Percentiles rank a stretch among this genome's conserved stretches.
These are phyloP conservation scores for Petunia axillaris DNA, from an alignment of 257 asterid genomes.

Conservation along the genomic window DNA sequence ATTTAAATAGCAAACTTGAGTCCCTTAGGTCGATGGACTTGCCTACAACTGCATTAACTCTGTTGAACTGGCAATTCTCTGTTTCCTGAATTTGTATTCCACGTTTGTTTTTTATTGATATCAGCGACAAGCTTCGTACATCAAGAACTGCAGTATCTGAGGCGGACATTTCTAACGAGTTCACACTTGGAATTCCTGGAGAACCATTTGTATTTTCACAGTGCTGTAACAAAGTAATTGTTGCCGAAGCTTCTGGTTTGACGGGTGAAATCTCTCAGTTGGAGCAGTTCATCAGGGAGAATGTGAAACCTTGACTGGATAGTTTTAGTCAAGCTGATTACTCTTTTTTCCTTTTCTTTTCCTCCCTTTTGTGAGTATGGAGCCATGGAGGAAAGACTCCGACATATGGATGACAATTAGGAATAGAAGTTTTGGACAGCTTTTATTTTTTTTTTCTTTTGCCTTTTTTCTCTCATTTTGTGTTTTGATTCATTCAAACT, in stretches of 20 bases:
- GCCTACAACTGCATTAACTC: not conserved
- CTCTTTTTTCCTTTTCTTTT: not conserved
- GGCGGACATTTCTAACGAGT: constrained; percentile 67
- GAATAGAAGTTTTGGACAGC: not conserved
- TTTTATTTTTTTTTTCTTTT: not conserved
- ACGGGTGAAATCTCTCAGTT: constrained; percentile 59
- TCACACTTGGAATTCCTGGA: constrained; percentile 69
- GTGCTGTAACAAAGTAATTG: constrained; percentile 64
- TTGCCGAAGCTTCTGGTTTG: constrained; percentile 81
- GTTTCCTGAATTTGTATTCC: not conserved
- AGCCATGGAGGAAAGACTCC: not conserved
- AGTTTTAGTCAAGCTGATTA: not conserved
- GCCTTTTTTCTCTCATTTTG: not conserved
- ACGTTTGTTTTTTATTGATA: constrained; percentile 16
- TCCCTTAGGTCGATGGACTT: not conserved
- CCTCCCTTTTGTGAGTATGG: not conserved
- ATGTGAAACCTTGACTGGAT: constrained; percentile 47
- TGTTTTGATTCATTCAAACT: not conserved
- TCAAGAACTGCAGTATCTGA: constrained; percentile 81
- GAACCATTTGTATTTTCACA: constrained; percentile 78
- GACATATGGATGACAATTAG: not conserved
- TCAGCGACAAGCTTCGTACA: constrained; percentile 83
- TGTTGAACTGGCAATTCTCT: constrained; percentile 1
- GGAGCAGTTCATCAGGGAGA: constrained; percentile 72
- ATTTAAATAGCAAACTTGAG: not conserved